Evolutionary conservation across 176 grass and related monocot species (phyloP).

Genomic region (Pontederia crassipes): DNA sequence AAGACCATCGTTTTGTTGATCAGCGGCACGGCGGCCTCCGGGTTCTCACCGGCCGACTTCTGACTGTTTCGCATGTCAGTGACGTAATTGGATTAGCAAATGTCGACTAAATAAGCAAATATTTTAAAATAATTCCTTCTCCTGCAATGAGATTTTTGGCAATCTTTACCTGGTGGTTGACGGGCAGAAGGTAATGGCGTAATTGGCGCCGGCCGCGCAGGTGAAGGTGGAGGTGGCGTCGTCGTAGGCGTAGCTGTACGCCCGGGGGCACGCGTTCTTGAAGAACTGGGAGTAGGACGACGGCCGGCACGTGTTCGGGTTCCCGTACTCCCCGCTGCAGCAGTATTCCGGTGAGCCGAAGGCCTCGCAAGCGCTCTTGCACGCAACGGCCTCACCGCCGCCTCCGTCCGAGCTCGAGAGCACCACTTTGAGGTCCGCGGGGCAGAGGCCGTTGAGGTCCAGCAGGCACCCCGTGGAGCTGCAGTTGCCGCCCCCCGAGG

Average conservation of each 20-base stretch:
- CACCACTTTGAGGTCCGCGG: neutral
- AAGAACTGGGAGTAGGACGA: slow-evolving; percentile 80
- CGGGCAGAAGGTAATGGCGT: slow-evolving; percentile 89
- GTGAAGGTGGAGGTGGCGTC: slow-evolving; percentile 82
- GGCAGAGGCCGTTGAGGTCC: neutral
- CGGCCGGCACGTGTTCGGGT: slow-evolving; percentile 59
- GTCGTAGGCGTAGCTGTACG: slow-evolving; percentile 91
- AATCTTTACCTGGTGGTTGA: slow-evolving; percentile 46
- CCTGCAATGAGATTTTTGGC: too few species aligned
- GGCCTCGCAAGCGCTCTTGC: slow-evolving; percentile 83
- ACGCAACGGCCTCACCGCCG: slow-evolving; percentile 34
- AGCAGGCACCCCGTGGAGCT: neutral
- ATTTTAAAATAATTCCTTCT: too few species aligned
- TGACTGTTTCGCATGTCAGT: too few species aligned
- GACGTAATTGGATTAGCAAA: too few species aligned
- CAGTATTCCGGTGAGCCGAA: slow-evolving; percentile 78
- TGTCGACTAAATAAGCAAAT: too few species aligned
- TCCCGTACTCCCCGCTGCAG: slow-evolving; percentile 75
- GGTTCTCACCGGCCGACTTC: too few species aligned
- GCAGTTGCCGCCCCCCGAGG: neutral
- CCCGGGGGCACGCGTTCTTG: slow-evolving; percentile 76
- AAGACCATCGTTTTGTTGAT: too few species aligned
- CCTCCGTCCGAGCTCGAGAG: slow-evolving; percentile 1
- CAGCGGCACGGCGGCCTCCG: too few species aligned
- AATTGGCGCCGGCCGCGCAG: slow-evolving; percentile 47